Conservation (phyloP, 495 filamentous ascomycete species). For the Chaetomium cochliodes region DNA sequence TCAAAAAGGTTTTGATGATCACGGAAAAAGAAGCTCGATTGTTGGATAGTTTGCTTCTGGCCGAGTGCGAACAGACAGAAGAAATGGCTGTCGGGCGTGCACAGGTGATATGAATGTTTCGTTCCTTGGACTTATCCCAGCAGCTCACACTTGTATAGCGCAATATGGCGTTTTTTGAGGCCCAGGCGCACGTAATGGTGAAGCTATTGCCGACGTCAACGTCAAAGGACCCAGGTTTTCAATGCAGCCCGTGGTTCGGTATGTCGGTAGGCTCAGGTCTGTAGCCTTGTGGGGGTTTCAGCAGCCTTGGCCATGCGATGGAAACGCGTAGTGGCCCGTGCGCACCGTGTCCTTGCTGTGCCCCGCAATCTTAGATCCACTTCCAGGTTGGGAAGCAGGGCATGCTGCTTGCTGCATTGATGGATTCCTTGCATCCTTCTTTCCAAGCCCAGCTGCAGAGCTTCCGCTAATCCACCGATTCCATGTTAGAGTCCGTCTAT, state of each 20-base stretch:
- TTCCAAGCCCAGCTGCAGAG: too few species aligned
- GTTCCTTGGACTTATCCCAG: too few species aligned
- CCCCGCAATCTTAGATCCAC: not conserved
- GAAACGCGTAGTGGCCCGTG: constrained; percentile 5
- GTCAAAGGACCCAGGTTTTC: too few species aligned
- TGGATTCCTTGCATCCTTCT: not conserved
- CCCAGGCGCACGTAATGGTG: not conserved
- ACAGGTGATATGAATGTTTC: too few species aligned
- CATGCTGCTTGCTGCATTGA: not conserved
- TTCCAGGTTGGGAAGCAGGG: not conserved
- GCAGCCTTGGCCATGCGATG: not conserved
- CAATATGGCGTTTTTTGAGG: not conserved
- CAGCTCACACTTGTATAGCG: not conserved
- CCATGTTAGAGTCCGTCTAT: not conserved
- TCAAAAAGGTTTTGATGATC: not conserved
- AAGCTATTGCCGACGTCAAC: not conserved
- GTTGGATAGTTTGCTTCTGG: not conserved
- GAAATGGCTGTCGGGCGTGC: too few species aligned
- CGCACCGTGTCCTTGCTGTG: not conserved
- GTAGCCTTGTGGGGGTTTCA: not conserved
- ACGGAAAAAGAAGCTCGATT: not conserved
- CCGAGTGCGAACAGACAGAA: not conserved
- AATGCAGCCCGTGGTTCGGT: too few species aligned
- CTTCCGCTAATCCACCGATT: too few species aligned
- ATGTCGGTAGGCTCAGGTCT: too few species aligned